Evolutionary conservation across 352 stramenopile species (phyloP).

Genomic region (Phytophthora vignae): DNA sequence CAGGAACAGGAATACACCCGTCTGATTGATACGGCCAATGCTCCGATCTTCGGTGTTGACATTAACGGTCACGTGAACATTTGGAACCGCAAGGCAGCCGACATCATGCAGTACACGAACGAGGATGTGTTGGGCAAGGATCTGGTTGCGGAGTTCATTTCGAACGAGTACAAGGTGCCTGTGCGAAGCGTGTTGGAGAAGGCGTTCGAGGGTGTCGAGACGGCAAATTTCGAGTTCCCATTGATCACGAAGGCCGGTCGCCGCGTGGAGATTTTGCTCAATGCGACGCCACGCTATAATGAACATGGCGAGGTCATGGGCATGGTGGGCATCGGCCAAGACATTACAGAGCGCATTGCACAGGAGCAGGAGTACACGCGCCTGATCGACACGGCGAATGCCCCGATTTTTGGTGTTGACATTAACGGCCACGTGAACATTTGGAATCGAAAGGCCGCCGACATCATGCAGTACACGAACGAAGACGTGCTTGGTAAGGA

Average conservation of each 20-base stretch:
- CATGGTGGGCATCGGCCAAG: constrained; percentile 66
- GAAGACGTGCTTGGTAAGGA: constrained; percentile 64
- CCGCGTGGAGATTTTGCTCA: constrained; percentile 54
- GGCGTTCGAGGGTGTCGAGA: constrained; percentile 25
- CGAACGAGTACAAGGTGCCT: constrained; percentile 62
- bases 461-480: constrained; percentile 75
- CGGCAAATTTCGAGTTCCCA: constrained; percentile 19
- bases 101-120: constrained; percentile 47
- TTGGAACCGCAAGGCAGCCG: constrained; percentile 54
- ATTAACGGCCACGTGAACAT: constrained; percentile 66
- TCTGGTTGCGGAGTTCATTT: constrained; percentile 48
- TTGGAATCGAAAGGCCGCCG: constrained; percentile 75
- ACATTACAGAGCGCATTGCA: constrained; percentile 60
- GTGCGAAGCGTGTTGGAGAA: constrained; percentile 33
- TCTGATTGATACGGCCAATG: constrained; percentile 53
- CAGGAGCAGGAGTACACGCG: constrained; percentile 75
- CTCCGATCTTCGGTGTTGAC: constrained; percentile 47
- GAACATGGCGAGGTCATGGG: constrained; percentile 52
- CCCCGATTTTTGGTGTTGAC: constrained; percentile 84
- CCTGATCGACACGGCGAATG: constrained; percentile 83
- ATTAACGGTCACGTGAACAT: constrained; percentile 54
- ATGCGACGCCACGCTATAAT: constrained; percentile 49
- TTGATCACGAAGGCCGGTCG: constrained; percentile 28
- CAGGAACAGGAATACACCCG: constrained; percentile 15
- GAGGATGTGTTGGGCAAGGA: constrained; percentile 46